phyloP scores from a whole-genome alignment of 2,329 filamentous ascomycete genomes.

The Cladosporium sp. region DNA sequence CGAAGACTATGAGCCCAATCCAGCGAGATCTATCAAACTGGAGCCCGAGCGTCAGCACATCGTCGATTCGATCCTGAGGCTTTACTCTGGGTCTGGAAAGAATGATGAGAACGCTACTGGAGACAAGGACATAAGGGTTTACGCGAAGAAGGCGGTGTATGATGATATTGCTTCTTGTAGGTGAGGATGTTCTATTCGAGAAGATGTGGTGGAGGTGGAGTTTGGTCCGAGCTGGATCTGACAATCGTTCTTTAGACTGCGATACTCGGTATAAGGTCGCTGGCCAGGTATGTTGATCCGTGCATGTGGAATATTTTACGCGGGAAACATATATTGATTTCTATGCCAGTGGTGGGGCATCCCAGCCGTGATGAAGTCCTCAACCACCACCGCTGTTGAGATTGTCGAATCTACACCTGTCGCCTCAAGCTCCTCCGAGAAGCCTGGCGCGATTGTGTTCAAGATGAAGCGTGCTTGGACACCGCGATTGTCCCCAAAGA shows the following conservation, averaged over 20 bases:
- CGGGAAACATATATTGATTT: too few species aligned
- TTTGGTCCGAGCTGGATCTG: not conserved
- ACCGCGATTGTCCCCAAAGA: slow-evolving; percentile 30
- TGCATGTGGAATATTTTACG: too few species aligned
- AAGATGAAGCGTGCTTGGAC: slow-evolving; percentile 48
- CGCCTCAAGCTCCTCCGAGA: slow-evolving; percentile 39
- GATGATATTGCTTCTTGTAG: slow-evolving; percentile 40
- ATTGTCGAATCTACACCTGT: slow-evolving; percentile 30
- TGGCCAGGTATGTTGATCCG: slow-evolving; percentile 31
- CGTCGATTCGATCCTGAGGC: slow-evolving; percentile 38
- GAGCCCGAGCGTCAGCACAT: slow-evolving; percentile 37
- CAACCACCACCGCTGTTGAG: slow-evolving; percentile 15
- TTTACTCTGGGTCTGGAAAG: slow-evolving; percentile 46
- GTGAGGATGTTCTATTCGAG: not conserved
- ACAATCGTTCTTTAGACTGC: slow-evolving; percentile 27
- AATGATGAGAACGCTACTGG: slow-evolving; percentile 29
- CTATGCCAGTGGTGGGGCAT: slow-evolving; percentile 45
- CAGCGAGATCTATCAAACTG: slow-evolving; percentile 33
- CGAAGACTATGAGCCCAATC: slow-evolving; percentile 42
- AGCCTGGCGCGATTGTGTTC: slow-evolving; percentile 40
- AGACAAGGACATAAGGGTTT: slow-evolving; percentile 44
- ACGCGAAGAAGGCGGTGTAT: slow-evolving; percentile 44
- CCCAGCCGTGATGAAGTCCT: slow-evolving; percentile 16
- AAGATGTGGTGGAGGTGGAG: not conserved
- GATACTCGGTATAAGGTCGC: slow-evolving; percentile 49